Conservation (phyloP, 176 grass and related monocot genomes). For the Chloris gayana region DNA sequence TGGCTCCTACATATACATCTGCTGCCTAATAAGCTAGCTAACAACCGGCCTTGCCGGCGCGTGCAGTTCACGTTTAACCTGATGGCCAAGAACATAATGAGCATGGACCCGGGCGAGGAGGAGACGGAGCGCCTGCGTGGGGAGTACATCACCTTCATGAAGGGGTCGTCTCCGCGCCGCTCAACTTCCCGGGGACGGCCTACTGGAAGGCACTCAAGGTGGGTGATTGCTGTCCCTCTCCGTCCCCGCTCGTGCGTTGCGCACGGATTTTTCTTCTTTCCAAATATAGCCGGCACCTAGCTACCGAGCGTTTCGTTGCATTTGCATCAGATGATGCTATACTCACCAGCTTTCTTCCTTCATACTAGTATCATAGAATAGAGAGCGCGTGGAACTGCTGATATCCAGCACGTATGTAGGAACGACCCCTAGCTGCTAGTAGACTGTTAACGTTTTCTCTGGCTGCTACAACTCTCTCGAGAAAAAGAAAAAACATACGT, state of each 20-base stretch:
- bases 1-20: background rate
- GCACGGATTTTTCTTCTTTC: background rate
- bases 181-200: slow-evolving; percentile 90
- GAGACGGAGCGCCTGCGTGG: slow-evolving; percentile 81
- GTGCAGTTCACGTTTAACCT: slow-evolving; percentile 96
- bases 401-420: no score
- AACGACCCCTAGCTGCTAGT: background rate
- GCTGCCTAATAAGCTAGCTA: no score
- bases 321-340: slow-evolving; percentile 27
- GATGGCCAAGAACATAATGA: slow-evolving; percentile 99
- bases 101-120: slow-evolving; percentile 74
- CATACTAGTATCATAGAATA: no score
- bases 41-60: background rate
- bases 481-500: background rate
- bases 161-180: slow-evolving; percentile 81
- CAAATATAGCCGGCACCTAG: slow-evolving; percentile 26
- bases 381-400: no score
- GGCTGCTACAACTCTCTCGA: background rate
- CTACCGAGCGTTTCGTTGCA: slow-evolving; percentile 2
- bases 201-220: slow-evolving; percentile 97
- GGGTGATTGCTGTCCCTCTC: slow-evolving; percentile 6
- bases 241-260: background rate
- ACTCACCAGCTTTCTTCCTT: no score
- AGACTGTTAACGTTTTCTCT: background rate
- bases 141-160: slow-evolving; percentile 99